Base-by-base conservation (phyloP, 1,139 yeast genomes). In the Spencermartinsiella ligniputridi region DNA sequence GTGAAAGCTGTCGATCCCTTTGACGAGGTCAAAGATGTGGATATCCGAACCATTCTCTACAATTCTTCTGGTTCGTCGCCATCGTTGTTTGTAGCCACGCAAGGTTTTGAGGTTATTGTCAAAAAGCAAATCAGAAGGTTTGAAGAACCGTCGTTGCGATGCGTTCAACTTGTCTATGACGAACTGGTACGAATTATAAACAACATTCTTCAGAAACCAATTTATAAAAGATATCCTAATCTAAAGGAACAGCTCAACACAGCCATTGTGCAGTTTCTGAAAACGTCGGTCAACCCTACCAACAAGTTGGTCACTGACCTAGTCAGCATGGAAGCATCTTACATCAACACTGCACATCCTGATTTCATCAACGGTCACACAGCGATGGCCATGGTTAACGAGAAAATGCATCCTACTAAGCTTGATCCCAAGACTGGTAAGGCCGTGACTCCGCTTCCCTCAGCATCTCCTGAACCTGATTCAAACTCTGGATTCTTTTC, bases 1-100 rank as follows among this genome's bases (percentile, higher is more conserved):
- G 78, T 92, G 47, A 79, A 80, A 61, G 89, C 97, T 0, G 75
- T 92, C 48, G 98, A 94, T 64, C 99, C 99, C 45, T 92, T 87
- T 67, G 98, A 92, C 63, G 96, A 90, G 66, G 90, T 92, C 58
- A 89, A 88, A 69, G 98, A 92, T 64, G 84, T 88, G 29, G 99
- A 92, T 64, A 94, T 94, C 58, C 81, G 98, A 68, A 92, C 98
- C 12, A 90, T 92, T 46, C 57, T 71, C 34, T 95, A 90, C 71
- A 92, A 92, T 66, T 87, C 97, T 37, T 85, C 96, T 12, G 98
- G 98, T 61, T 84, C 97, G 15, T 88, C 97, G 1, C 98, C 98
- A n/a, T 86, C 96, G 3, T 74, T 92, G 57, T 92, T 92, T 69
- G 98, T 92, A 48, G 98, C 97, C 39, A 92, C 98, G 5, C 92